Percentiles rank a stretch among this genome's conserved stretches.
Evolutionary conservation across 2,329 filamentous ascomycete genomes (phyloP).

Genomic region (Fusarium kyushuense): DNA sequence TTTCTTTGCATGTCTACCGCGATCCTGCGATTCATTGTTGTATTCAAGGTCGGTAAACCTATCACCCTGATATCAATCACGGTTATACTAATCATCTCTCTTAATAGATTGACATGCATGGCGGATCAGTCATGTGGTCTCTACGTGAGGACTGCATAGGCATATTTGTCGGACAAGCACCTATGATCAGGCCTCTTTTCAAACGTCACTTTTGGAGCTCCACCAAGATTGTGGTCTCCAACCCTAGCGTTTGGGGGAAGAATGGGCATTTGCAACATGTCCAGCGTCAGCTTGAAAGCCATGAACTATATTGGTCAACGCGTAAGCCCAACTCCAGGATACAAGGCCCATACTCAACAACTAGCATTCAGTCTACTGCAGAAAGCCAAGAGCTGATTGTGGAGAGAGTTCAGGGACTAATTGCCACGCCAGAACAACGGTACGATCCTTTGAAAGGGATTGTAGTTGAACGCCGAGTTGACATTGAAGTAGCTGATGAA

Average conservation of each 20-base stretch:
- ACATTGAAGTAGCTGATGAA: slow-evolving; percentile 13
- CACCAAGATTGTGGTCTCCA: not conserved
- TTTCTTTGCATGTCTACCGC: slow-evolving; percentile 52
- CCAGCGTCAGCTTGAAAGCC: not conserved
- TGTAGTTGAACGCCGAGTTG: slow-evolving; percentile 13
- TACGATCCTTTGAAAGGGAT: slow-evolving; percentile 7
- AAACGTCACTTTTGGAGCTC: slow-evolving; percentile 45
- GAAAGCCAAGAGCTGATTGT: slow-evolving; percentile 32
- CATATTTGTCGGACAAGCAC: slow-evolving; percentile 54
- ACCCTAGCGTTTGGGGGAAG: not conserved
- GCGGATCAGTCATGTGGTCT: slow-evolving; percentile 53
- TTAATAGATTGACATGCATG: slow-evolving; percentile 31
- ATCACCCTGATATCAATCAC: accelerated
- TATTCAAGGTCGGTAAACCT: slow-evolving; percentile 45
- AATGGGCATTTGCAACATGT: not conserved
- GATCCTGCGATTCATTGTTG: slow-evolving; percentile 47
- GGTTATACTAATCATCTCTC: accelerated
- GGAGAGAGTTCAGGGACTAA: not conserved
- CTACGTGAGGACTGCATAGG: slow-evolving; percentile 55
- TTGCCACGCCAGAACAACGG: not conserved
- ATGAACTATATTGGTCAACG: slow-evolving; percentile 6
- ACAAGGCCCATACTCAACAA: slow-evolving; percentile 5
- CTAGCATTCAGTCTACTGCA: slow-evolving; percentile 4
- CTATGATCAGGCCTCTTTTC: slow-evolving; percentile 51
- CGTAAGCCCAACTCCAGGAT: not conserved